Conservation (phyloP, 805 yeast genomes). For the Saccharomyces cerevisiae region DNA sequence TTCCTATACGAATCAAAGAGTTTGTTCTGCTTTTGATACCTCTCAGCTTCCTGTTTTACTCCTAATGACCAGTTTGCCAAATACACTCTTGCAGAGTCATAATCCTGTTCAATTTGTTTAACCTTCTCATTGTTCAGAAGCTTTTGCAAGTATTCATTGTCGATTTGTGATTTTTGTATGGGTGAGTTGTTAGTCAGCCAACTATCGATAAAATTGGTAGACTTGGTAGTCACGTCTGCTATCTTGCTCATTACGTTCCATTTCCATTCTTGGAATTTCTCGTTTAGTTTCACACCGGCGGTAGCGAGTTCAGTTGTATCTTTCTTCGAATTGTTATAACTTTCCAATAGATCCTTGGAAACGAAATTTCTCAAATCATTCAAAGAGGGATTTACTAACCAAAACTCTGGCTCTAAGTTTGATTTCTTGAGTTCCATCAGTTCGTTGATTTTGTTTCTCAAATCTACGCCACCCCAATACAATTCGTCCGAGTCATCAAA, state of each 20-base stretch:
- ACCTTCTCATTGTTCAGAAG: slow-evolving; percentile 74
- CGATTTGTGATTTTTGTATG: slow-evolving; percentile 4
- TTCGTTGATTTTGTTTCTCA: slow-evolving; percentile 46
- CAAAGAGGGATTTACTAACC: slow-evolving; percentile 66
- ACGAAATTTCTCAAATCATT: slow-evolving; percentile 35
- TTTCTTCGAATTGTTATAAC: background rate
- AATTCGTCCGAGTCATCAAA: slow-evolving; percentile 49
- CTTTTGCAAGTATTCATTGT: slow-evolving; percentile 35
- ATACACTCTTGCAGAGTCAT: slow-evolving; percentile 85
- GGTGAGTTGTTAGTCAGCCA: slow-evolving; percentile 12
- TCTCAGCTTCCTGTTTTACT: slow-evolving; percentile 84
- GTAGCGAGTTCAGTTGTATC: background rate
- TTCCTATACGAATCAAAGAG: slow-evolving; percentile 52
- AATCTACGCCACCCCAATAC: slow-evolving; percentile 90
- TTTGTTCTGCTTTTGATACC: slow-evolving; percentile 37
- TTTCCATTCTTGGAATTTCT: slow-evolving; percentile 29
- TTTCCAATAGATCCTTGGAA: slow-evolving; percentile 7
- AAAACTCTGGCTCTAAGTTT: slow-evolving; percentile 61
- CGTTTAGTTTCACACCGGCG: background rate
- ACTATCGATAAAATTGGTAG: slow-evolving; percentile 19
- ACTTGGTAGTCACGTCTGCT: slow-evolving; percentile 58
- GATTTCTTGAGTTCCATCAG: slow-evolving; percentile 60
- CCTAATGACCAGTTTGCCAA: slow-evolving; percentile 95
- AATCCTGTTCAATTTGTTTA: slow-evolving; percentile 68
- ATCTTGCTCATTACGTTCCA: slow-evolving; percentile 83